Percentiles rank a stretch among this genome's conserved stretches.
These are phyloP conservation scores for Clarkia xantiana DNA, from an alignment of 345 rosid genomes.

Conservation along the genomic window DNA sequence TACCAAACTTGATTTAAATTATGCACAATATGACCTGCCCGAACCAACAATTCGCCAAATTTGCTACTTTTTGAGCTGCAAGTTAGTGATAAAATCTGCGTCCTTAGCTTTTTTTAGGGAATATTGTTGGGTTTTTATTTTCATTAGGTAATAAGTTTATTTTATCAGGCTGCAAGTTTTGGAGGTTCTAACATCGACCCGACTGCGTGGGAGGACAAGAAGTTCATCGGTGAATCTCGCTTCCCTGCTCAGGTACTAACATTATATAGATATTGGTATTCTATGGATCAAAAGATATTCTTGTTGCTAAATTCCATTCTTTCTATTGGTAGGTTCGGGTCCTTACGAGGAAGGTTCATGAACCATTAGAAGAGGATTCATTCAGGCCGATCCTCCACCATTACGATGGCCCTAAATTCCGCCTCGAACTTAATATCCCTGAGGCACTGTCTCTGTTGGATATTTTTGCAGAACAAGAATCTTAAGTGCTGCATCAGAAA, in stretches of 20 bases:
- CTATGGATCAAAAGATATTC: too few relatives aligned
- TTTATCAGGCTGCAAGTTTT: constrained; percentile 12
- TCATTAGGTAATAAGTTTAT: not conserved
- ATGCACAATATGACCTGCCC: too few relatives aligned
- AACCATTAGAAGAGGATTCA: constrained; percentile 15
- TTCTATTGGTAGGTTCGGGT: constrained; percentile 6
- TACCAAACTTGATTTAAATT: too few relatives aligned
- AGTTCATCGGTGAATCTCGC: constrained; percentile 12
- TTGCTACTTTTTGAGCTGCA: too few relatives aligned
- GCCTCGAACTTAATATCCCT: constrained; percentile 14
- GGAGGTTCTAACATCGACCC: constrained; percentile 18
- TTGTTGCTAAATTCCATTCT: too few relatives aligned
- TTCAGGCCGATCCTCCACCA: constrained; percentile 18
- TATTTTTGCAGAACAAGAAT: constrained; percentile 8
- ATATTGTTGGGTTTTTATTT: not conserved
- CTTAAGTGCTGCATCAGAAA: not conserved
- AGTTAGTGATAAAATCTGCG: too few relatives aligned
- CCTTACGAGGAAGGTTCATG: constrained; percentile 10
- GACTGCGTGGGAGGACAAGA: constrained; percentile 18
- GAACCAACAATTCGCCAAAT: too few relatives aligned
- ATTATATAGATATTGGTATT: too few relatives aligned
- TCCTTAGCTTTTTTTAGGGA: too few relatives aligned
- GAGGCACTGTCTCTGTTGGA: constrained; percentile 15
- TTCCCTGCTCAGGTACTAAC: constrained; percentile 17
- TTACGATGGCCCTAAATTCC: constrained; percentile 18